Evolutionary conservation across 2,329 filamentous ascomycete genomes (phyloP).

Genomic region (Ophiostoma perfectum): DNA sequence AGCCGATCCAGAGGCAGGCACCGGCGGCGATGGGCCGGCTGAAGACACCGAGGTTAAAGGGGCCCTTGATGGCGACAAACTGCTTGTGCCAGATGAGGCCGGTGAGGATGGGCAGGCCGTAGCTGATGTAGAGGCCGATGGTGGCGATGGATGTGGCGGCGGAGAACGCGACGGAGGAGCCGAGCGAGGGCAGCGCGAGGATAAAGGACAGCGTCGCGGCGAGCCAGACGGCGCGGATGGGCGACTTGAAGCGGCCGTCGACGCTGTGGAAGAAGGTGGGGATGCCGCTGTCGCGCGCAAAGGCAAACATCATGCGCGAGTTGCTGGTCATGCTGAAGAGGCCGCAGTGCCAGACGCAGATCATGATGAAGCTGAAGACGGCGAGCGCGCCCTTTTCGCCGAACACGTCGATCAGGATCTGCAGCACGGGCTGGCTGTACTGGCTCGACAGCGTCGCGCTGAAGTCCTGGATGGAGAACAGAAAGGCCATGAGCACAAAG

Average conservation of each 20-base stretch:
- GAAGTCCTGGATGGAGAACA: slow-evolving; percentile 57
- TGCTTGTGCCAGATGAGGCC: slow-evolving; percentile 46
- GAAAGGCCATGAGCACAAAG: slow-evolving; percentile 51
- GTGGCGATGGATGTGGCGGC: slow-evolving; percentile 57
- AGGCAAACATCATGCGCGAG: slow-evolving; percentile 56
- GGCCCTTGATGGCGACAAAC: slow-evolving; percentile 49
- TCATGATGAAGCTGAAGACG: slow-evolving; percentile 50
- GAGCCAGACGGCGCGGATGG: slow-evolving; percentile 51
- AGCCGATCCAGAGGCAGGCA: slow-evolving; percentile 48
- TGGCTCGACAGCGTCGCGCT: slow-evolving; percentile 40
- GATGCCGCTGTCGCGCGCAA: slow-evolving; percentile 51
- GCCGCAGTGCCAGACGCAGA: slow-evolving; percentile 58
- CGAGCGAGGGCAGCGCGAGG: slow-evolving; percentile 51
- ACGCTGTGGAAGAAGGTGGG: slow-evolving; percentile 51
- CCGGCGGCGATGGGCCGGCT: slow-evolving; percentile 45
- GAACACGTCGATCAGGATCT: slow-evolving; percentile 54
- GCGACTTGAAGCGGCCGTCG: slow-evolving; percentile 44
- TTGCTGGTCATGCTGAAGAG: slow-evolving; percentile 54
- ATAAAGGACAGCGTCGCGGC: slow-evolving; percentile 50
- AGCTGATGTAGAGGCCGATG: slow-evolving; percentile 53
- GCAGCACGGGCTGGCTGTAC: slow-evolving; percentile 51
- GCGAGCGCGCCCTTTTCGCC: slow-evolving; percentile 51
- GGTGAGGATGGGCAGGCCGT: slow-evolving; percentile 52
- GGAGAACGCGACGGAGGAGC: slow-evolving; percentile 50
- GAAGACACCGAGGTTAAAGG: slow-evolving; percentile 47